A percentile compares a stretch with the other conserved stretches of the same genome.
Evolutionary conservation across 352 stramenopile genomes (phyloP).

Genomic region (Bremia lactucae): DNA sequence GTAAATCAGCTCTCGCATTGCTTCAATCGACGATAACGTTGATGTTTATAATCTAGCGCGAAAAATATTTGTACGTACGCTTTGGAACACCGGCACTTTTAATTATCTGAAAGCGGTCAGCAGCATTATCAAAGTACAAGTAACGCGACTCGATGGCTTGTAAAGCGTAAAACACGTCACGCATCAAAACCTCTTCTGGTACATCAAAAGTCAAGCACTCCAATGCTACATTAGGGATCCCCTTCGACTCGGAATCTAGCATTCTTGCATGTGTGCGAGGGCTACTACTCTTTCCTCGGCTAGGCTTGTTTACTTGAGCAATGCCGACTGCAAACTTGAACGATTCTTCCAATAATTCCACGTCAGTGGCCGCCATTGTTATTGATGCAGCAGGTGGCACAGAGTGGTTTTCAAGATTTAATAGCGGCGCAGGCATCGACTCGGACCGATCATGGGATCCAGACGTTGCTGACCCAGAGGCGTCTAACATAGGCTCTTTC

Average conservation of each 20-base stretch:
- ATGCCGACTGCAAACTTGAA: constrained; percentile 74
- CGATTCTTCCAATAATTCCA: constrained; percentile 65
- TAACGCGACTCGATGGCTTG: constrained; percentile 90
- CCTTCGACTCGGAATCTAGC: not conserved
- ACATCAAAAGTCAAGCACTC: constrained; percentile 46
- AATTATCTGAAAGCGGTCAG: constrained; percentile 76
- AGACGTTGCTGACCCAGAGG: constrained; percentile 5
- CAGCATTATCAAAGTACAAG: constrained; percentile 69
- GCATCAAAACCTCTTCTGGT: constrained; percentile 82
- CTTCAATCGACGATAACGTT: not conserved
- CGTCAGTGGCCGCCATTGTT: constrained; percentile 15
- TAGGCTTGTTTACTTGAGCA: constrained; percentile 22
- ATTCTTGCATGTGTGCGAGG: constrained; percentile 6
- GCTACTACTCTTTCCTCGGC: constrained; percentile 16
- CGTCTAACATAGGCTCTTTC: constrained; percentile 2
- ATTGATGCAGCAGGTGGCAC: not conserved
- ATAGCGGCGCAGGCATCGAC: constrained; percentile 13
- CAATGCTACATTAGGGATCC: not conserved
- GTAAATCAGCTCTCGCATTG: constrained; percentile 78
- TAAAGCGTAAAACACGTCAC: constrained; percentile 86
- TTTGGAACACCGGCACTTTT: constrained; percentile 61
- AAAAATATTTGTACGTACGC: constrained; percentile 32
- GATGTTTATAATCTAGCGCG: too few relatives aligned
- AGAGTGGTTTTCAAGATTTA: constrained; percentile 7
- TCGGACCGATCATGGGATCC: constrained; percentile 16